phyloP scores from a whole-genome alignment of 2,329 filamentous ascomycete genomes.

The Scorias spongiosa region DNA sequence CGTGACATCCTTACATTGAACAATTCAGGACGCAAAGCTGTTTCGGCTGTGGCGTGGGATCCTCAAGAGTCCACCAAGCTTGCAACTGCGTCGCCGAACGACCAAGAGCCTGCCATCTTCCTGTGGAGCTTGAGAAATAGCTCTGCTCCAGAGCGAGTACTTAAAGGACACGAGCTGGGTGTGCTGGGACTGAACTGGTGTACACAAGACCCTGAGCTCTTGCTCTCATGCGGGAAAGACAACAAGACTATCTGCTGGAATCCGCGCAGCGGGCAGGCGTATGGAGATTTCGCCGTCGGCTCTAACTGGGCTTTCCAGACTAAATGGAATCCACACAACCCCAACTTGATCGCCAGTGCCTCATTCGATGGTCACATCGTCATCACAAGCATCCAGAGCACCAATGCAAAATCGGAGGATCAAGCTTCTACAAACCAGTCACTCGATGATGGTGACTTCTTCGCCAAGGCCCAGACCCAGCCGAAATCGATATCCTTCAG shows the following conservation, averaged over 20 bases:
- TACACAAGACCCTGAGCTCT: slow-evolving; percentile 69
- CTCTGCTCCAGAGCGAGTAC: slow-evolving; percentile 75
- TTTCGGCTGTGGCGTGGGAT: slow-evolving; percentile 95
- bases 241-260: slow-evolving; percentile 95
- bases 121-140: slow-evolving; percentile 95
- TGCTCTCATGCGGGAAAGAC: slow-evolving; percentile 91
- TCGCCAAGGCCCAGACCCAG: slow-evolving; percentile 80
- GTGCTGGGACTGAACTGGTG: slow-evolving; percentile 95
- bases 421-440: slow-evolving; percentile 49
- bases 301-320: slow-evolving; percentile 99
- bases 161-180: slow-evolving; percentile 87
- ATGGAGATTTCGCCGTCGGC: slow-evolving; percentile 88
- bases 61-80: slow-evolving; percentile 86
- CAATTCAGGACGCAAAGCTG: slow-evolving; percentile 72
- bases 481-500: slow-evolving; percentile 85
- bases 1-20: slow-evolving; percentile 94
- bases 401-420: slow-evolving; percentile 55
- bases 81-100: slow-evolving; percentile 78
- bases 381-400: slow-evolving; percentile 87
- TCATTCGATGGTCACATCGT: slow-evolving; percentile 96
- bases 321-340: slow-evolving; percentile 84
- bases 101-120: slow-evolving; percentile 73
- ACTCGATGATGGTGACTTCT: slow-evolving; percentile 88
- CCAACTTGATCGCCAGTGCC: slow-evolving; percentile 80
- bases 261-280: slow-evolving; percentile 70